Percentiles rank a stretch among this genome's conserved stretches.
phyloP scores from a whole-genome alignment of 805 yeast genomes.

The Starmera dryadoides region DNA sequence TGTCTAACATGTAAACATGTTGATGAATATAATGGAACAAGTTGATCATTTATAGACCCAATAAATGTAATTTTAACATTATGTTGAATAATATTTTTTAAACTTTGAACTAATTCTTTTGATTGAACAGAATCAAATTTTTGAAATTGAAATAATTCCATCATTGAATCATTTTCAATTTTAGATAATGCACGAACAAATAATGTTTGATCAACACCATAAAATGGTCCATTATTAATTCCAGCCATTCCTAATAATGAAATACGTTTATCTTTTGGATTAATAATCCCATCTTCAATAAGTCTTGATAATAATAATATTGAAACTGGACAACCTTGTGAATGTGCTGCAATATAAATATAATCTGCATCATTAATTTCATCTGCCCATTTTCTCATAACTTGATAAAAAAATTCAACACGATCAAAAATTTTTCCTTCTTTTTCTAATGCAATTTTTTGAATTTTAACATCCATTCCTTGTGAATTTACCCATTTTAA shows the following conservation, averaged over 20 bases:
- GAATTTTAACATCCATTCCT: slow-evolving; percentile 45
- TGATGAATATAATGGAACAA: slow-evolving; percentile 89
- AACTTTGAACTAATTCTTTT: slow-evolving; percentile 56
- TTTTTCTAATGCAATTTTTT: slow-evolving; percentile 86
- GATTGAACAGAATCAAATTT: slow-evolving; percentile 68
- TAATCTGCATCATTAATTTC: slow-evolving; percentile 63
- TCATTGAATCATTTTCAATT: slow-evolving; percentile 79
- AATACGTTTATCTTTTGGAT: slow-evolving; percentile 30
- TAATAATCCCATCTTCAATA: slow-evolving; percentile 48
- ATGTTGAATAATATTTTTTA: slow-evolving; percentile 54
- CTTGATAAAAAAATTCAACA: slow-evolving; percentile 70
- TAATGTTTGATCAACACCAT: slow-evolving; percentile 78
- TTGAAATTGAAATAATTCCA: slow-evolving; percentile 85
- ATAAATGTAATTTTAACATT: slow-evolving; percentile 76
- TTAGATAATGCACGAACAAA: slow-evolving; percentile 85
- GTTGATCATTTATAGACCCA: slow-evolving; percentile 89
- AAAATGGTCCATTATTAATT: slow-evolving; percentile 87
- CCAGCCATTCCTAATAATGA: slow-evolving; percentile 95
- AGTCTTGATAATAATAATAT: slow-evolving; percentile 69
- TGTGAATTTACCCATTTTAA: slow-evolving; percentile 51
- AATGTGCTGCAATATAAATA: slow-evolving; percentile 88
- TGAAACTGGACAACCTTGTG: slow-evolving; percentile 94
- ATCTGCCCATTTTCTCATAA: slow-evolving; percentile 58
- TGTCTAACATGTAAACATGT: slow-evolving; percentile 76
- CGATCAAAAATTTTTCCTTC: slow-evolving; percentile 89